Conservation (phyloP, 768 basidiomycete species). For the Mycena olivaceomarginata region DNA sequence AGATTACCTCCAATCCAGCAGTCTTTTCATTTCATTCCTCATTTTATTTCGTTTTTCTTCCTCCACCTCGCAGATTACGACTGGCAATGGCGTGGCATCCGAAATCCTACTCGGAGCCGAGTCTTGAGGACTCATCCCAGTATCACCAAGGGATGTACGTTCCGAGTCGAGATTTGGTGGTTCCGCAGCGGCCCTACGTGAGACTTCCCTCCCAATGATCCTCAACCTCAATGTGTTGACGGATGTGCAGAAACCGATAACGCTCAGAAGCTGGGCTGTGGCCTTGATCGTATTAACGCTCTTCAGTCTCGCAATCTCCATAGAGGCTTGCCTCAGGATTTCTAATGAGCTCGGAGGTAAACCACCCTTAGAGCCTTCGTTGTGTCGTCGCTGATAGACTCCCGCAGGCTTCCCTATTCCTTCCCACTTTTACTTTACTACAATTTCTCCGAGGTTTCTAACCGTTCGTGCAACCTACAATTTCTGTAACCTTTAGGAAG, state of each 20-base stretch:
- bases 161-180: conserved; percentile 16
- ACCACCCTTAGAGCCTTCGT: background rate
- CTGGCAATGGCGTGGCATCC: too few species aligned
- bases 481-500: background rate
- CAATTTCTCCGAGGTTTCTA: conserved; percentile 66
- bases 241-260: conserved; percentile 14
- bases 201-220: background rate
- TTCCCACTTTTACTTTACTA: conserved; percentile 65
- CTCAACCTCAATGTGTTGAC: background rate
- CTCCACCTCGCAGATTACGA: too few species aligned
- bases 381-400: too few species aligned
- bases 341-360: conserved; percentile 65
- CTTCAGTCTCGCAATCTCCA: conserved; percentile 63
- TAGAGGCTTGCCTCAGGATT: conserved; percentile 64
- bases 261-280: conserved; percentile 27
- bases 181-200: conserved; percentile 23
- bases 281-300: conserved; percentile 25
- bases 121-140: too few species aligned
- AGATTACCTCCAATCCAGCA: too few species aligned
- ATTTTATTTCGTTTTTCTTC: too few species aligned
- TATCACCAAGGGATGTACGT: conserved; percentile 24
- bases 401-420: conserved; percentile 73
- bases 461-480: conserved; percentile 47
- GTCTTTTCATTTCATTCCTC: too few species aligned
- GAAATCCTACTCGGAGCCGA: too few species aligned